Percentiles rank a stretch among this genome's conserved stretches.
These are phyloP conservation scores for Fusarium bulbicola DNA, from an alignment of 2,329 filamentous ascomycete genomes.

Conservation along the genomic window DNA sequence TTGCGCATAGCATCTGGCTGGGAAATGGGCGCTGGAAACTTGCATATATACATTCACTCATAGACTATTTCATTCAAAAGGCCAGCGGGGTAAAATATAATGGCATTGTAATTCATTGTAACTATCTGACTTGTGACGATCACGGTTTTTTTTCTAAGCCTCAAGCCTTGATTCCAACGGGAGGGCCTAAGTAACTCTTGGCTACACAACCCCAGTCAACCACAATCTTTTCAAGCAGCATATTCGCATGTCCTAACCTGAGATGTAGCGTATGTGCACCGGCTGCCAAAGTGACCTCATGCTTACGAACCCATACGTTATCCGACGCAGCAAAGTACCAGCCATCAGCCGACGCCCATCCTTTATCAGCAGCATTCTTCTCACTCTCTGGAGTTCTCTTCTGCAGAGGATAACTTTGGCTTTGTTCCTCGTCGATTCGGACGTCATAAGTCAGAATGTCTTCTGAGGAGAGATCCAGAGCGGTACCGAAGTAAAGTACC, in stretches of 20 bases:
- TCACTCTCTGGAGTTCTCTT: constrained; percentile 17
- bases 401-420: not conserved
- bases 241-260: constrained; percentile 15
- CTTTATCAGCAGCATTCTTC: constrained; percentile 20
- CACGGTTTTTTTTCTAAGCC: accelerated
- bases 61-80: not conserved
- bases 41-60: not conserved
- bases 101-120: not conserved
- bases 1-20: not conserved
- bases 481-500: constrained; percentile 17
- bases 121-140: accelerated
- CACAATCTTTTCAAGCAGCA: constrained; percentile 36
- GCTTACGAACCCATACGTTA: constrained; percentile 20
- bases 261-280: constrained; percentile 9
- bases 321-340: constrained; percentile 35
- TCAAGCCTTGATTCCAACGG: not conserved
- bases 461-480: constrained; percentile 18
- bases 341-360: constrained; percentile 29
- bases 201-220: constrained; percentile 16
- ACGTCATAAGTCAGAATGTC: constrained; percentile 21
- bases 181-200: constrained; percentile 30
- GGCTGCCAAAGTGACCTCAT: not conserved
- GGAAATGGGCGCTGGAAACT: not conserved
- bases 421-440: not conserved
- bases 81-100: not conserved